Evolutionary conservation across 345 rosid species (phyloP), one percentile per base, ranked within the genome.

Genomic region (Hibiscus syriacus): DNA sequence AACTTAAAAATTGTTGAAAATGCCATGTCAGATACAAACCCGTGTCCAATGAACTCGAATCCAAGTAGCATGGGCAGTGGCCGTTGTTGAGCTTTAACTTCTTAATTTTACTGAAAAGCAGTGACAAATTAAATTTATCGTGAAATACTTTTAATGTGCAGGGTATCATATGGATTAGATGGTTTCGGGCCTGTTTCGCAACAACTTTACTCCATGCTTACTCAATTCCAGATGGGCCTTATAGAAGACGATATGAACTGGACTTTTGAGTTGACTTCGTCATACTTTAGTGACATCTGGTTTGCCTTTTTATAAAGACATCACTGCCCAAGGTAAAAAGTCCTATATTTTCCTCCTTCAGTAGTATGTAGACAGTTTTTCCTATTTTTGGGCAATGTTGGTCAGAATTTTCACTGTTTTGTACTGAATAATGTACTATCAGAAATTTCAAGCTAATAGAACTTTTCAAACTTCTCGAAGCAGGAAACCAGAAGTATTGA

Each of bases 221-320:
- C 99, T 43, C 83, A 83, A 64, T 84, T 91, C 49, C 99, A 91
- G 81, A 89, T 94, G 99, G 99, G 97, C 56, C 87, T 91, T 38
- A 77, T 26, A 19, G 92, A 87, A 23, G 96, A 94, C 84, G 77
- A 74, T 76, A 85, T 91, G 99, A 81, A 83, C n/a, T 94, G 97
- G 99, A 91, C 96, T 43, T 30, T 77, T 93, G 69, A 65, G 57
- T 45, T 49, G 50, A 48, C 22, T 50, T 66, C 36, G 14, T 7
- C 38, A 38, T 46, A 46, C 36, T 10, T 1, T 20, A 7, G 39
- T 45, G 8, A 4, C 16, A n/a, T 46, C n/a, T n/a, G 22, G 41
- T 46, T 46, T 64, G 58, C 69, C 29, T 59, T 22, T 17, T 26
- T 3, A n/a, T 3, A 20, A 26, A 16, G 8, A 26, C 67, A 45